A percentile compares a stretch with the other conserved stretches of the same genome.
These are phyloP conservation scores for Dichotomocladium elegans DNA, from an alignment of 371 early-diverging fungal genomes.

Conservation along the genomic window DNA sequence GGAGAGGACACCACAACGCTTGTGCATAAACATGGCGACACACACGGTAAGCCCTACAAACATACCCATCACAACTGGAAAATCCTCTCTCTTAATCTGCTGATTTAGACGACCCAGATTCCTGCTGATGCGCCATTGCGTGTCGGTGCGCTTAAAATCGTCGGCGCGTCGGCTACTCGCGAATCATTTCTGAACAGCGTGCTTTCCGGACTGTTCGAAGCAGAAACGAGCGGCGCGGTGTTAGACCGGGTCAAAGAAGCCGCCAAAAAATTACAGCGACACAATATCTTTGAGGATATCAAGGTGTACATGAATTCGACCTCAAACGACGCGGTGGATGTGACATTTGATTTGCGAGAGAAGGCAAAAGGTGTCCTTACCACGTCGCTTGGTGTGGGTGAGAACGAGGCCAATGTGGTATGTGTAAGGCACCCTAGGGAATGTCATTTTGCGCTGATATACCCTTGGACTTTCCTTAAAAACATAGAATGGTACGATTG, in stretches of 20 bases:
- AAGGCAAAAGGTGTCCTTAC: conserved; percentile 25
- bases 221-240: conserved; percentile 61
- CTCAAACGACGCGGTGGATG: conserved; percentile 53
- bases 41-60: no score
- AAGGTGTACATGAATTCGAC: conserved; percentile 63
- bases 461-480: background rate
- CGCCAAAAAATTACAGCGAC: conserved; percentile 58
- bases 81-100: no score
- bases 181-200: conserved; percentile 38
- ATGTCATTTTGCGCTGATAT: no score
- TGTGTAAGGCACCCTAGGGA: background rate
- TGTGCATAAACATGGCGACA: no score
- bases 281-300: conserved; percentile 77
- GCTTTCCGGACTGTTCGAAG: conserved; percentile 29
- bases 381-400: conserved; percentile 29
- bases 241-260: conserved; percentile 55
- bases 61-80: no score
- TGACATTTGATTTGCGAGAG: conserved; percentile 52
- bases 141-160: conserved; percentile 34
- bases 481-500: conserved; percentile 51
- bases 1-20: no score
- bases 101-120: conserved; percentile 1
- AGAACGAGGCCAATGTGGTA: conserved; percentile 44
- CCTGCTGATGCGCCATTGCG: conserved; percentile 40
- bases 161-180: conserved; percentile 34